Percentiles rank a stretch among this genome's conserved stretches.
Conservation (phyloP, 345 rosid species). For the Balakata baccata region DNA sequence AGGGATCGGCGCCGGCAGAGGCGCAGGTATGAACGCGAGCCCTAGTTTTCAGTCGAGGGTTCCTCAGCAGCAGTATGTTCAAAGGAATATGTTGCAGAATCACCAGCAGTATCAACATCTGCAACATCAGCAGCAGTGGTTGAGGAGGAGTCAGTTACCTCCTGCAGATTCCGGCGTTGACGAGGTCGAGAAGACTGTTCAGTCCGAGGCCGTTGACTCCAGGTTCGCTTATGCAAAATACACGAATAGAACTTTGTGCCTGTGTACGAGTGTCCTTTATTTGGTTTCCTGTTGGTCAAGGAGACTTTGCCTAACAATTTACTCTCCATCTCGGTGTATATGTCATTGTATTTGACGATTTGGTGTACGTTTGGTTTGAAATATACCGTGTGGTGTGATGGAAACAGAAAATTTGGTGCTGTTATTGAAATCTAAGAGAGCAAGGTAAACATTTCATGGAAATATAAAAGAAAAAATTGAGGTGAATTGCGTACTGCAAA, state of each 20-base stretch:
- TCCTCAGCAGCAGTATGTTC: slow-evolving; percentile 53
- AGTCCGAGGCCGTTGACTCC: slow-evolving; percentile 74
- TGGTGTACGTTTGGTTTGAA: no score
- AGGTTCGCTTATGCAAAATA: slow-evolving; percentile 40
- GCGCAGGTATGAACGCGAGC: slow-evolving; percentile 52
- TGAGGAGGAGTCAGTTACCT: slow-evolving; percentile 53
- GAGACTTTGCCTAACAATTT: not conserved
- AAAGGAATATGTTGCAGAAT: slow-evolving; percentile 46
- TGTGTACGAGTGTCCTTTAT: not conserved
- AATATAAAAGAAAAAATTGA: not conserved
- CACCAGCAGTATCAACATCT: slow-evolving; percentile 45
- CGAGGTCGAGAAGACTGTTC: slow-evolving; percentile 81
- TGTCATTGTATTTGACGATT: not conserved
- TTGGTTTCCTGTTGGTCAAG: not conserved
- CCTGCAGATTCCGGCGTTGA: slow-evolving; percentile 32
- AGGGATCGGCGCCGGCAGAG: slow-evolving; percentile 37
- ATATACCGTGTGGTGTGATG: not conserved
- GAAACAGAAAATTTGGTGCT: not conserved
- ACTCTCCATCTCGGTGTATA: not conserved
- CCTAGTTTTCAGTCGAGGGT: slow-evolving; percentile 40
- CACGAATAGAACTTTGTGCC: not conserved
- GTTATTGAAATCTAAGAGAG: not conserved
- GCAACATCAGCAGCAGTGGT: slow-evolving; percentile 58
- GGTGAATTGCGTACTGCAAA: not conserved
- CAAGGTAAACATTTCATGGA: not conserved